These are phyloP conservation scores for Elsinoe perseae DNA, from an alignment of 2,329 filamentous ascomycete genomes.

Conservation along the genomic window DNA sequence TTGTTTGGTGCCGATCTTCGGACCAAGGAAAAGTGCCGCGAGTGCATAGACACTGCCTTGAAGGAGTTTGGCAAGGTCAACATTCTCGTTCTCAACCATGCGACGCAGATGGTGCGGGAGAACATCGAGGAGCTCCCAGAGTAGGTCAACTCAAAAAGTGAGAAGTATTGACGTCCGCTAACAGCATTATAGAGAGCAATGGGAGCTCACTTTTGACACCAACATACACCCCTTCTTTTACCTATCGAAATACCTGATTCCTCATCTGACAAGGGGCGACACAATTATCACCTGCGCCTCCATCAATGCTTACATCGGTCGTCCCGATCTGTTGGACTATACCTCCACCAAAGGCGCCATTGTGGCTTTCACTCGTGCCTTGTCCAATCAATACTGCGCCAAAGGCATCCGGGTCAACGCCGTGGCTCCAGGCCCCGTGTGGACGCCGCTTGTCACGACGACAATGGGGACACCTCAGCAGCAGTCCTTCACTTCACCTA, in stretches of 20 bases:
- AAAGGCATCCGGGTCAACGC: constrained; percentile 68
- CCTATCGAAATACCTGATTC: constrained; percentile 66
- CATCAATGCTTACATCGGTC: constrained; percentile 75
- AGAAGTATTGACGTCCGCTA: no score
- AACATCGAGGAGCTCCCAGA: constrained; percentile 65
- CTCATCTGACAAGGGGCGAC: constrained; percentile 65
- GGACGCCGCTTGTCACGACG: constrained; percentile 66
- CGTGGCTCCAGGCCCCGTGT: constrained; percentile 56
- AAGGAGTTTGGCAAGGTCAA: constrained; percentile 61
- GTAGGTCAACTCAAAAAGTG: no score
- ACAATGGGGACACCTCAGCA: constrained; percentile 65
- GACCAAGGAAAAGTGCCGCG: constrained; percentile 59
- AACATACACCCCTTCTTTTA: constrained; percentile 82
- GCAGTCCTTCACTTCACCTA: constrained; percentile 64
- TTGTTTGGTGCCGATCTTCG: constrained; percentile 58
- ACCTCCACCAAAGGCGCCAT: constrained; percentile 73
- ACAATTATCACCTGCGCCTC: constrained; percentile 82
- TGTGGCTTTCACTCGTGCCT: constrained; percentile 66
- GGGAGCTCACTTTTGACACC: constrained; percentile 69
- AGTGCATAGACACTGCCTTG: constrained; percentile 58
- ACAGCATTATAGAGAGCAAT: no score
- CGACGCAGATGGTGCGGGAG: constrained; percentile 65
- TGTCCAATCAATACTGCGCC: constrained; percentile 65
- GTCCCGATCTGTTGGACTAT: constrained; percentile 73
- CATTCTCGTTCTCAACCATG: constrained; percentile 65